Conservation (phyloP, 192 early-diverging fungal species). For the Mortierella hygrophila region DNA sequence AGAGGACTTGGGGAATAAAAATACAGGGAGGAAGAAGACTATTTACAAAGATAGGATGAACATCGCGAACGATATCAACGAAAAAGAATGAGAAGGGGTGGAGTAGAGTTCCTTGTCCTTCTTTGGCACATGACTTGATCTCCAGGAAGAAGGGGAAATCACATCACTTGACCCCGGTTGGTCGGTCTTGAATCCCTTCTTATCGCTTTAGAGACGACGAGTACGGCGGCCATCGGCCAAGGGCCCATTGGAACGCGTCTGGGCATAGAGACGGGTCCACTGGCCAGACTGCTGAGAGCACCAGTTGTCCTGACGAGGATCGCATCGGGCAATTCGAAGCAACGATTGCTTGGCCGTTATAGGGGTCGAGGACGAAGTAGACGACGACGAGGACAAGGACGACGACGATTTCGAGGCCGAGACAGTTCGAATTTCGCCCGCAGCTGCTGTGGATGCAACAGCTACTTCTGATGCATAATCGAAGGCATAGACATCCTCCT, state of each 20-base stretch:
- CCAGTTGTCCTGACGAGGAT: constrained; percentile 35
- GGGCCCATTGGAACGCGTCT: constrained; percentile 29
- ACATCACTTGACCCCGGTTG: background rate
- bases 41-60: constrained; percentile 3
- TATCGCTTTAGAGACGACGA: constrained; percentile 20
- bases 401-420: background rate
- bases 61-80: background rate
- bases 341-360: constrained; percentile 37
- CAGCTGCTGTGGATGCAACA: background rate
- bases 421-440: background rate
- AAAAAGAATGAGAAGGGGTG: background rate
- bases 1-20: constrained; percentile 1
- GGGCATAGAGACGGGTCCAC: constrained; percentile 46
- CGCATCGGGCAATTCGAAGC: constrained; percentile 47
- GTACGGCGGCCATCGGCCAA: constrained; percentile 43
- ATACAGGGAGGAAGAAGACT: background rate
- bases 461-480: background rate
- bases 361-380: constrained; percentile 6
- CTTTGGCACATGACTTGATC: background rate
- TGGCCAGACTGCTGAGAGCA: constrained; percentile 44
- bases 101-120: background rate
- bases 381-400: background rate
- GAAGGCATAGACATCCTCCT: background rate
- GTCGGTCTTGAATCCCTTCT: background rate
- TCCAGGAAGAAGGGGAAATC: background rate